Percentiles rank a stretch among this genome's conserved stretches.
These are phyloP conservation scores for Phytophthora ohioensis DNA, from an alignment of 352 stramenopile species.

Conservation along the genomic window DNA sequence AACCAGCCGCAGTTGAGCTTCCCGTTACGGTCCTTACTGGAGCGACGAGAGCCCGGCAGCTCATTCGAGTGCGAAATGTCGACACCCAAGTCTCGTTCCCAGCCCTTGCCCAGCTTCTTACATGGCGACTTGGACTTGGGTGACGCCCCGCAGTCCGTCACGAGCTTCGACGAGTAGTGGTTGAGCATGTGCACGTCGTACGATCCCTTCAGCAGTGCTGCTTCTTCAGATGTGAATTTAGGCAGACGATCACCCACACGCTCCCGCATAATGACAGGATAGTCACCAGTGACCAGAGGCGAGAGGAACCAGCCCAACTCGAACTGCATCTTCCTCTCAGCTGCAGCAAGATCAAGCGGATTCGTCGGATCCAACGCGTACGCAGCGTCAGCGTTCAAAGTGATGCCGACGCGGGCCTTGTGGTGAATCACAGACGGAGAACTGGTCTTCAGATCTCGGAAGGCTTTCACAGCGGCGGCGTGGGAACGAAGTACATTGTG, in stretches of 20 bases:
- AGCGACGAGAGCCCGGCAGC: conserved; percentile 67
- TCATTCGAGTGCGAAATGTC: conserved; percentile 67
- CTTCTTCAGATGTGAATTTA: conserved; percentile 82
- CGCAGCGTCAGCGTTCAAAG: conserved; percentile 84
- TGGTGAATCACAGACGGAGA: conserved; percentile 35
- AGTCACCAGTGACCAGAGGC: conserved; percentile 91
- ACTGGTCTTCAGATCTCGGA: conserved; percentile 76
- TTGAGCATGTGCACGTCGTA: conserved; percentile 96
- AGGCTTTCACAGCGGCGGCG: conserved; percentile 84
- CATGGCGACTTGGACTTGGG: conserved; percentile 47
- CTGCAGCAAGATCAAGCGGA: conserved; percentile 60
- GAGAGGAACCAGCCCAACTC: conserved; percentile 92
- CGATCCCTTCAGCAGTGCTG: conserved; percentile 73
- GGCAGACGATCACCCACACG: conserved; percentile 85
- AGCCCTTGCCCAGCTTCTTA: conserved; percentile 49
- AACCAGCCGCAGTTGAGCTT: conserved; percentile 60
- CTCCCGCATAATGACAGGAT: conserved; percentile 91
- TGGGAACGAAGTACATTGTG: conserved; percentile 94
- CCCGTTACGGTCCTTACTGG: conserved; percentile 46
- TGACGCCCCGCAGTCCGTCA: conserved; percentile 56
- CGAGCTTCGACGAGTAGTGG: conserved; percentile 88
- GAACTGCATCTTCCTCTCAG: conserved; percentile 90
- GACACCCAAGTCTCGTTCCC: conserved; percentile 57
- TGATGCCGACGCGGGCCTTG: conserved; percentile 90
- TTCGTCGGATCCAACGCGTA: conserved; percentile 79